Evolutionary conservation across 2,329 filamentous ascomycete genomes (phyloP).

Genomic region (Mycosphaerella arachidis): DNA sequence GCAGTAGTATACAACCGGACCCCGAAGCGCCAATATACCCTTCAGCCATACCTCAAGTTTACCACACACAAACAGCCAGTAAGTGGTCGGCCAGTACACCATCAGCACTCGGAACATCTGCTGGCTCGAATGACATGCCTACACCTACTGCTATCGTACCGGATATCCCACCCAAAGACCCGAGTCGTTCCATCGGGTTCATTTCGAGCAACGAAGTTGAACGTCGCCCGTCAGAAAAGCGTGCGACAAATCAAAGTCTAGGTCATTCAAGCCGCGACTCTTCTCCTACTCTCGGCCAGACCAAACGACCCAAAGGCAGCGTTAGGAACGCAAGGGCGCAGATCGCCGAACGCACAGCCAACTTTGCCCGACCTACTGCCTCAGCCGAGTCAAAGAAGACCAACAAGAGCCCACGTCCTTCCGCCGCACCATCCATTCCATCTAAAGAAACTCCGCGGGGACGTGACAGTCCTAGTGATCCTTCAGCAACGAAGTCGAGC

Average conservation of each 20-base stretch:
- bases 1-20: not conserved
- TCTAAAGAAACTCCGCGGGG: conserved; percentile 8
- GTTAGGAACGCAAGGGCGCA: conserved; percentile 9
- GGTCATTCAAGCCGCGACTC: conserved; percentile 15
- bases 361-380: conserved; percentile 20
- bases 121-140: not conserved
- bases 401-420: conserved; percentile 10
- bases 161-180: conserved; percentile 3
- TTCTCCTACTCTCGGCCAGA: conserved; percentile 19
- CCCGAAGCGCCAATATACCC: not conserved
- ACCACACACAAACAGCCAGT: conserved; percentile 12
- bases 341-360: conserved; percentile 3
- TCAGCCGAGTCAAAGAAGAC: conserved; percentile 21
- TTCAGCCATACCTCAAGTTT: not conserved
- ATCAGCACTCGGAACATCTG: conserved; percentile 15
- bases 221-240: not conserved
- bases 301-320: conserved; percentile 16
- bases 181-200: conserved; percentile 22
- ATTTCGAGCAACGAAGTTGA: conserved; percentile 17
- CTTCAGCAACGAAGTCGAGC: not conserved
- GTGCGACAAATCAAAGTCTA: not conserved
- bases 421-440: not conserved
- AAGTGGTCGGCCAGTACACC: conserved; percentile 29
- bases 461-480: conserved; percentile 3
- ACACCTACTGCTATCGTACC: not conserved